Evolutionary conservation across 768 basidiomycete genomes (phyloP), one percentile per base, ranked within the genome.

Genomic region (Chalciporus chontae): DNA sequence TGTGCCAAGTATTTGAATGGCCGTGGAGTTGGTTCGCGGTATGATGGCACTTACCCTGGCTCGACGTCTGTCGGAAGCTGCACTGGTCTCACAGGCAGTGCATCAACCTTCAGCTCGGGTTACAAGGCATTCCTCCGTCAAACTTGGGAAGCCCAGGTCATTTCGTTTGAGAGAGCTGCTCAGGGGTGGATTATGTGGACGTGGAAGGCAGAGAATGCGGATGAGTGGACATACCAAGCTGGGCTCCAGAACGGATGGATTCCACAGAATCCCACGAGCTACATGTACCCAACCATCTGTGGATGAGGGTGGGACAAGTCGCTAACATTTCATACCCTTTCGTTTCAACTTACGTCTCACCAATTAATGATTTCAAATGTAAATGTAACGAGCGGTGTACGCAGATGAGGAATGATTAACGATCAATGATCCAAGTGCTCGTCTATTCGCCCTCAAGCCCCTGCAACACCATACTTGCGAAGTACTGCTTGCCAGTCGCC

Each of bases 161-260:
- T 77, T 44, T 74, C 88, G 3, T 90, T 76, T 52, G 88, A 90
- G 72, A 71, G 71, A 44, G 83, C 73, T 13, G 21, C 62, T n/a
- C 71, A 74, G 43, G 88, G 87, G 3, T 90, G 88, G 88, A 66
- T 89, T 19, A 80, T 84, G 64, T 90, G 88, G 89, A 81, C 86
- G 1, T 91, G 89, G 89, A 91, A 91, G 71, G 67, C 88, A 0
- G 90, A 92, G 67, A 70, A 71, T 53, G 85, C 89, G 3, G 87
- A 90, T 54, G 94, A 95, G 50, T 96, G 94, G 94, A 77, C 86
- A 0, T 95, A 95, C 72, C 79, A 87, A 55, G 83, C 86, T 40
- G 91, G 91, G 36, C 72, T 94, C 29, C 66, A 72, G 11, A 77
- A 83, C 52, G 92, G 92, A 18, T 94, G 89, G 90, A 94, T 95